Base-by-base conservation (phyloP, 2,329 filamentous ascomycete genomes). In the Ceratocystis smalleyi region DNA sequence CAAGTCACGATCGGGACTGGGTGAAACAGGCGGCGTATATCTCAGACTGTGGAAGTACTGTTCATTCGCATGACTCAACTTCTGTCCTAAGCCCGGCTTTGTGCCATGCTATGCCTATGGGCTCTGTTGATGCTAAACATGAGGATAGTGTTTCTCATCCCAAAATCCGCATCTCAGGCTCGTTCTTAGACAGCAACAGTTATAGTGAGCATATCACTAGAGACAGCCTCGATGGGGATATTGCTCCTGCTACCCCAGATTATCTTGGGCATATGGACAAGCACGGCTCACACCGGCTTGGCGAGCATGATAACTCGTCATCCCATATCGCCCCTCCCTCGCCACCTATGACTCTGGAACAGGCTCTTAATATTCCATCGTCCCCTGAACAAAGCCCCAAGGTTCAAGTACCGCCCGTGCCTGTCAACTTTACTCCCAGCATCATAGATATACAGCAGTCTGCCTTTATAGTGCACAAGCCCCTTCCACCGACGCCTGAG, bases 201-300 rank as follows among this genome's bases (percentile, higher is more conserved):
- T 77, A 78, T 2, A 43, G 61, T 54, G 72, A 75, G 43, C 79
- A 78, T 55, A 69, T 73, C 55, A 79, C 78, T 51, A 83, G 79
- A 35, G 83, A 86, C 66, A 74, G 86, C 6, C 87, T 57, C 7
- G 54, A 57, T 83, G 1, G 86, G 83, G 0, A 83, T 86, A 68
- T 69, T 86, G 1, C 69, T 71, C 17, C 71, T 72, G 8, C 54
- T 17, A 35, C 54, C 8, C 47, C 63, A 12, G 43, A 19, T 10
- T 54, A 61, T n/a, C 43, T 65, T 27, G 64, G 61, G 8, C 51
- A 57, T 10, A 61, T 62, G 22, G 7, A 32, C 7, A 27, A 24
- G 6, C 61, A 65, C 15, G 47, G 54, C n/a, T 62, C 60, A n/a
- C 45, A 51, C 10, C 32, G 7, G 5, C 43, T 59, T 43, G 43